A percentile compares a stretch with the other conserved stretches of the same genome.
Evolutionary conservation across 352 stramenopile species (phyloP).

Genomic region (Phytophthora boehmeriae): DNA sequence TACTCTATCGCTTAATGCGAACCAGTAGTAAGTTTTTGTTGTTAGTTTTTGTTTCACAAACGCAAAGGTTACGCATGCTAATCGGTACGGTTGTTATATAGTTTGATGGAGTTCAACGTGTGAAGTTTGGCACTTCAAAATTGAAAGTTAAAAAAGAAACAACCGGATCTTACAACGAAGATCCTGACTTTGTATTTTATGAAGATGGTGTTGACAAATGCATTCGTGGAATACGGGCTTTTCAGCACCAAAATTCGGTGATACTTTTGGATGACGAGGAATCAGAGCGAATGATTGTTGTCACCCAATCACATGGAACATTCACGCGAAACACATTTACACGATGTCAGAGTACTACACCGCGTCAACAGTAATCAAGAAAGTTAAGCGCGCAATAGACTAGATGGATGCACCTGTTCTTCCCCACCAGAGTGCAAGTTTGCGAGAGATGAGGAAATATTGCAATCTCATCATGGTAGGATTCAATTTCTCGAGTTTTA

Average conservation of each 20-base stretch:
- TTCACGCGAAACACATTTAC: not conserved
- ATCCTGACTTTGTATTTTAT: not conserved
- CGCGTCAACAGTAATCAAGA: not conserved
- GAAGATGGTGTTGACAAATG: not conserved
- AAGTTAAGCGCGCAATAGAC: not conserved
- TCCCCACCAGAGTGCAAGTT: too few relatives aligned
- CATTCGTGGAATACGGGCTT: not conserved
- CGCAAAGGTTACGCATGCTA: too few relatives aligned
- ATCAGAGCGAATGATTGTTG: not conserved
- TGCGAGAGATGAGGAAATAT: too few relatives aligned
- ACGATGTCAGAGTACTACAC: not conserved
- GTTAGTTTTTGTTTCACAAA: too few relatives aligned
- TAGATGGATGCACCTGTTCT: too few relatives aligned
- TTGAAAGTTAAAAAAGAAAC: not conserved
- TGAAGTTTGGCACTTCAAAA: not conserved
- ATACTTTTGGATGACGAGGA: not conserved
- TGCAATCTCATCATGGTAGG: too few relatives aligned
- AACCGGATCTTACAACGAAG: too few relatives aligned
- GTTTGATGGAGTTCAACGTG: not conserved
- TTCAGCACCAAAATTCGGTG: not conserved
- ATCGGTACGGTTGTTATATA: too few relatives aligned
- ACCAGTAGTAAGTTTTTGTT: not conserved
- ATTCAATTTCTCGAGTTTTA: not conserved
- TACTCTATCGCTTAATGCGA: not conserved
- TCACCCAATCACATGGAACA: not conserved